Evolutionary conservation across 441 rosid species (phyloP).

Genomic region (Cnidoscolus chayamansa): DNA sequence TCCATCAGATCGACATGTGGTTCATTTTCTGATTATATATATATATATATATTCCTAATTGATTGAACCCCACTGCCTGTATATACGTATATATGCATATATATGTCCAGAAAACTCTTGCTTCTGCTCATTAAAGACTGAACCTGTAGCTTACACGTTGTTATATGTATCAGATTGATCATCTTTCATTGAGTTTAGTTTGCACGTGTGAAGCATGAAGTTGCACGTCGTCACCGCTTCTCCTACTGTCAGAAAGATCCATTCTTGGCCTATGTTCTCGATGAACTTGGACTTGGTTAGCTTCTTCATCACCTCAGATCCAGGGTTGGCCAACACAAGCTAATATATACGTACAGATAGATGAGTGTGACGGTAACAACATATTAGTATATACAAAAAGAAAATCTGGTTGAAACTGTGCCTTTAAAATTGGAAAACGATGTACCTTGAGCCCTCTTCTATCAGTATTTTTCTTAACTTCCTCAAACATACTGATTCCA

Average conservation of each 20-base stretch:
- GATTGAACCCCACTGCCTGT: neutral
- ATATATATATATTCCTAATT: neutral
- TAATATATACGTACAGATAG: slow-evolving; percentile 16
- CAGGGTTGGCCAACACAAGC: slow-evolving; percentile 92
- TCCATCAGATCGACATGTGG: slow-evolving; percentile 4
- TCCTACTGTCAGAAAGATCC: slow-evolving; percentile 77
- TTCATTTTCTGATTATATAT: slow-evolving; percentile 8
- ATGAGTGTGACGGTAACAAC: neutral
- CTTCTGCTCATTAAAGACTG: neutral
- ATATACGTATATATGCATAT: neutral
- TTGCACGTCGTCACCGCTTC: slow-evolving; percentile 87
- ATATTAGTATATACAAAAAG: neutral
- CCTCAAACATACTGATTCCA: slow-evolving; percentile 93
- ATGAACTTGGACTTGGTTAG: slow-evolving; percentile 66
- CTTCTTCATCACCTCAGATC: slow-evolving; percentile 91
- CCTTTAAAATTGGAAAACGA: neutral
- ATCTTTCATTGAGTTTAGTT: slow-evolving; percentile 27
- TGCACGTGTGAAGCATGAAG: slow-evolving; percentile 66
- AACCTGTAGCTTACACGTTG: slow-evolving; percentile 35
- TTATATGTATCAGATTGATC: slow-evolving; percentile 42
- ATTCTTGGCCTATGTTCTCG: slow-evolving; percentile 67
- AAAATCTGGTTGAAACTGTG: neutral
- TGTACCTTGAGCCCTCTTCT: slow-evolving; percentile 70
- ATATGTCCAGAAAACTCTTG: neutral
- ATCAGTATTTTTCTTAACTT: slow-evolving; percentile 54